phyloP scores from a whole-genome alignment of 805 yeast genomes.

The Ogataea methanolica region DNA sequence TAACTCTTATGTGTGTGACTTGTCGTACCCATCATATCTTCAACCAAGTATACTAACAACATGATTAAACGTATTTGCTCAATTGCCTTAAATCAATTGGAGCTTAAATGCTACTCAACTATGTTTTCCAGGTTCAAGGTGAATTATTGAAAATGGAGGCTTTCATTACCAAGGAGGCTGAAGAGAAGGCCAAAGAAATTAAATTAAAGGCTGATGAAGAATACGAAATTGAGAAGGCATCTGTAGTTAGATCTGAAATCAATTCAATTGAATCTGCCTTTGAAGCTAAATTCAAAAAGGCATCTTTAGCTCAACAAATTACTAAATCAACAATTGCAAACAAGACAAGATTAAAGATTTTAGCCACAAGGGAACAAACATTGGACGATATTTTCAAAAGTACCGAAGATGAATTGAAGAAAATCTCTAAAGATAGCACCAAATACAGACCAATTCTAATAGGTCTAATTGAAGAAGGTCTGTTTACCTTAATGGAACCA shows the following conservation, averaged over 20 bases:
- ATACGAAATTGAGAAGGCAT: conserved; percentile 95
- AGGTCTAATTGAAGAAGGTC: conserved; percentile 76
- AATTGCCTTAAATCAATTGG: no score
- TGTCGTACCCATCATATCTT: neutral
- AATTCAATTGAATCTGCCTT: conserved; percentile 79
- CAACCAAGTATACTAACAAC: conserved; percentile 3
- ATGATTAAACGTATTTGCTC: no score
- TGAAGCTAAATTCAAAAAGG: conserved; percentile 83
- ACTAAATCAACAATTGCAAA: conserved; percentile 92
- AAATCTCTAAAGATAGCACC: conserved; percentile 47
- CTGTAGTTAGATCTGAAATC: conserved; percentile 88
- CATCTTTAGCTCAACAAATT: conserved; percentile 89
- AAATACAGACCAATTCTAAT: conserved; percentile 66
- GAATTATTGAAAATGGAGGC: conserved; percentile 98
- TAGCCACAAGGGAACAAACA: conserved; percentile 80
- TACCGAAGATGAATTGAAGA: conserved; percentile 59
- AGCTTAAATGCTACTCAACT: neutral
- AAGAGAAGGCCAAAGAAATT: conserved; percentile 96
- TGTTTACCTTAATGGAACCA: conserved; percentile 70
- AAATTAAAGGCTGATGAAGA: conserved; percentile 96
- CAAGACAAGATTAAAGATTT: conserved; percentile 88
- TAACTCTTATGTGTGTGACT: no score
- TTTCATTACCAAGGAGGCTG: conserved; percentile 98
- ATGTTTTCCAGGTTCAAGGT: conserved; percentile 65
- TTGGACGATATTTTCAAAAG: conserved; percentile 68